Conservation (phyloP, 2,329 filamentous ascomycete species). For the Botrytis tulipae region DNA sequence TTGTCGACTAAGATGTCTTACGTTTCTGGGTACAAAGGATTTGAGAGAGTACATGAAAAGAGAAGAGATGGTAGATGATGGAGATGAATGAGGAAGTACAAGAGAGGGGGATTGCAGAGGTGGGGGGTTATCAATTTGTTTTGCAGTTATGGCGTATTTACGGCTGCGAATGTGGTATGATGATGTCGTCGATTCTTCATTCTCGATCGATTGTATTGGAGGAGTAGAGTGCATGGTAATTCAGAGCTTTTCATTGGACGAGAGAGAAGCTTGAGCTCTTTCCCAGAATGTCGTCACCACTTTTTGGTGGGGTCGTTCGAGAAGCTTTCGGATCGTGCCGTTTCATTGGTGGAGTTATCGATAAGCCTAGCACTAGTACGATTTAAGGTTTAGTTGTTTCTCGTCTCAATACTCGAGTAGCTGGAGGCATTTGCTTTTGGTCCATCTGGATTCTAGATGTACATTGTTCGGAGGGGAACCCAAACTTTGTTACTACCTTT, state of each 20-base stretch:
- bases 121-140: neutral
- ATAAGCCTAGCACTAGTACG: neutral
- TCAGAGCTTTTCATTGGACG: slow-evolving; percentile 7
- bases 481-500: neutral
- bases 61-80: neutral
- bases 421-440: neutral
- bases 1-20: slow-evolving; percentile 19
- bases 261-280: neutral
- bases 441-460: neutral
- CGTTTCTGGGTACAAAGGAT: neutral
- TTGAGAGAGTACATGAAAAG: slow-evolving; percentile 20
- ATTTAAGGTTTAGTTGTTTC: neutral
- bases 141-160: neutral
- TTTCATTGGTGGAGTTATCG: neutral
- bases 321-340: neutral
- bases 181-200: slow-evolving; percentile 8
- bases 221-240: slow-evolving; percentile 4
- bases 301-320: neutral
- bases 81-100: neutral
- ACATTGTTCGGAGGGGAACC: neutral
- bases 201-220: neutral
- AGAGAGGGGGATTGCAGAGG: neutral
- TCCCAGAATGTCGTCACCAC: neutral
- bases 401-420: neutral
- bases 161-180: slow-evolving; percentile 6